phyloP scores from a whole-genome alignment of 805 yeast genomes.

The Candida multigemmis region DNA sequence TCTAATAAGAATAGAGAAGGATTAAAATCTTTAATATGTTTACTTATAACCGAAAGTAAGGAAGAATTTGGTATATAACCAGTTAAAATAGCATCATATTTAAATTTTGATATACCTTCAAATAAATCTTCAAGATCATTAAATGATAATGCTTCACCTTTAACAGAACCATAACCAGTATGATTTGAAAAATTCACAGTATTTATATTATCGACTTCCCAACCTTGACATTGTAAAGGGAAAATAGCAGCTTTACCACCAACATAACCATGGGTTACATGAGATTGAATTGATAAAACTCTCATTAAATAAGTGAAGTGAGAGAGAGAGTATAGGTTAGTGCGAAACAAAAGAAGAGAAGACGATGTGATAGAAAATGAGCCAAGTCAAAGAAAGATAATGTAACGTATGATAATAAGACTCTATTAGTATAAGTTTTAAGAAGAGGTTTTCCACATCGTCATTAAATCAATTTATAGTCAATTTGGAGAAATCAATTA shows the following conservation, averaged over 20 bases:
- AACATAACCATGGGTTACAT: conserved; percentile 92
- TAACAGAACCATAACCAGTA: conserved; percentile 72
- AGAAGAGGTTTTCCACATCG: too few relatives aligned
- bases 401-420: too few relatives aligned
- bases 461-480: too few relatives aligned
- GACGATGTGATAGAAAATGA: too few relatives aligned
- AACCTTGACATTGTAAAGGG: conserved; percentile 77
- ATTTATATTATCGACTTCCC: conserved; percentile 89
- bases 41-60: conserved; percentile 6
- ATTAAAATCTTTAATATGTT: conserved; percentile 26
- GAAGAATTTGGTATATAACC: conserved; percentile 56
- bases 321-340: too few relatives aligned
- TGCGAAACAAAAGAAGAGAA: too few relatives aligned
- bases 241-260: conserved; percentile 89
- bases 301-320: too few relatives aligned
- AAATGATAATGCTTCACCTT: conserved; percentile 40
- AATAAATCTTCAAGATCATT: conserved; percentile 38
- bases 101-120: conserved; percentile 23
- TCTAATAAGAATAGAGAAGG: conserved; percentile 45
- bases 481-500: too few relatives aligned
- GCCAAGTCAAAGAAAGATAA: too few relatives aligned
- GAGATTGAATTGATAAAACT: conserved; percentile 55
- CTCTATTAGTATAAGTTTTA: too few relatives aligned
- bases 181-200: conserved; percentile 88
- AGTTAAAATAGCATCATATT: conserved; percentile 49